Base-by-base conservation (phyloP, 768 basidiomycete species). In the Leccinum arenicola region DNA sequence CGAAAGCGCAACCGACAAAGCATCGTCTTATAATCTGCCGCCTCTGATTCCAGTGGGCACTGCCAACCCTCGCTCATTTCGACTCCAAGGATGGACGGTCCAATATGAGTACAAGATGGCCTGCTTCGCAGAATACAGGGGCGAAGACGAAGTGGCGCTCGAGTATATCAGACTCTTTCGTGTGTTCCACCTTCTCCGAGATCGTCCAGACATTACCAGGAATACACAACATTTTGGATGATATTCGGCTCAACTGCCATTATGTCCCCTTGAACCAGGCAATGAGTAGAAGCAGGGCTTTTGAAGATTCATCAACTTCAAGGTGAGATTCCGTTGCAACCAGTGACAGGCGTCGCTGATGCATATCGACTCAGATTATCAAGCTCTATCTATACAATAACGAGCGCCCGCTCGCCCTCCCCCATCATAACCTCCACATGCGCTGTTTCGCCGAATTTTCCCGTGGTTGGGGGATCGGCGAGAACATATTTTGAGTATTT, bases 61-160 rank as follows among this genome's bases (percentile, higher is more conserved):
- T 19, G 58, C 73, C 3, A 62, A 23, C 25, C 72, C 82, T 1
- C 84, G 87, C 17, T 85, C 89, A 1, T 76, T 97, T 5, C 79
- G 90, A 29, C 83, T 88, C 1, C 88, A 93, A 72, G 95, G 95
- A 0, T 99, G 95, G 96, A 93, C 91, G 0, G 94, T 96, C 19
- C 80, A 97, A 31, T 98, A 98, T 68, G 95, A 98, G 70, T 98
- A 94, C 79, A 99, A 98, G 23, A 91, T 95, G 83, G 97, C 90
- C 0, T 89, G 90, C 65, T 98, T 98, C 72, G 94, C 96, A 0
- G 96, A 99, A 73, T 94, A 98, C 68, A 77, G 95, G 58, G 86
- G 91, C 12, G 96, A 98, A 72, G 84, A 91, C 59, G 95, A 98
- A 66, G 88, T 94, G 9, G 93, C 95, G 1, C 77, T 96, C 60